Evolutionary conservation across 345 rosid genomes (phyloP), one percentile per base, ranked within the genome.

Genomic region (Kernera saxatilis): DNA sequence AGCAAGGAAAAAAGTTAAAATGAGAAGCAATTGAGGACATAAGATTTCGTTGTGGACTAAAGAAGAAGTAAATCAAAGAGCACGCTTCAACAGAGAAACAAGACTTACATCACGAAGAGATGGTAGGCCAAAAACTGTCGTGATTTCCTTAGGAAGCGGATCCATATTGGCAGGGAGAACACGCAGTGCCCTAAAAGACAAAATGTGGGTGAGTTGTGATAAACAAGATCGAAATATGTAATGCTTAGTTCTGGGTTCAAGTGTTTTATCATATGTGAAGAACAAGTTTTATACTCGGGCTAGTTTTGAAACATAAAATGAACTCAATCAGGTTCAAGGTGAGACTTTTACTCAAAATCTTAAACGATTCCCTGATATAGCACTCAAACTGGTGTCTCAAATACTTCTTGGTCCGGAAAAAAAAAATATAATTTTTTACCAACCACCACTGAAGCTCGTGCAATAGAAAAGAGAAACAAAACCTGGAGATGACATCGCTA

Each of bases 81-180:
- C 23, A 59, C 17, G 46, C 41, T 45, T 37, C 32, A 75, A 43
- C 56, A 63, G 46, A 64, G 54, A 69, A 44, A 29, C 61, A 48
- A 36, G 35, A 77, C 92, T 84, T 79, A 86, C 97, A 76, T 89
- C 90, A 80, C 33, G 72, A 52, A 91, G 99, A 63, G 77, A 64
- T 62, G 89, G 68, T 71, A 94, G 81, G 69, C 88, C 89, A 83
- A 89, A 84, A n/a, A 82, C 89, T 74, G 70, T 78, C 15, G 78
- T 80, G 76, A 94, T 75, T 69, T 81, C 91, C 78, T 73, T 64
- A 65, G 96, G 99, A 69, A 94, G 76, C 37, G 95, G 95, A 84
- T 94, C 99, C 71, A 91, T 64, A 77, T 79, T 62, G 37, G 55
- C 70, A 33, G 80, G 82, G 79, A 91, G 82, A 45, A 71, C 69